phyloP scores from a whole-genome alignment of 1,284 basidiomycete species.

The Apiotrichum laibachii region DNA sequence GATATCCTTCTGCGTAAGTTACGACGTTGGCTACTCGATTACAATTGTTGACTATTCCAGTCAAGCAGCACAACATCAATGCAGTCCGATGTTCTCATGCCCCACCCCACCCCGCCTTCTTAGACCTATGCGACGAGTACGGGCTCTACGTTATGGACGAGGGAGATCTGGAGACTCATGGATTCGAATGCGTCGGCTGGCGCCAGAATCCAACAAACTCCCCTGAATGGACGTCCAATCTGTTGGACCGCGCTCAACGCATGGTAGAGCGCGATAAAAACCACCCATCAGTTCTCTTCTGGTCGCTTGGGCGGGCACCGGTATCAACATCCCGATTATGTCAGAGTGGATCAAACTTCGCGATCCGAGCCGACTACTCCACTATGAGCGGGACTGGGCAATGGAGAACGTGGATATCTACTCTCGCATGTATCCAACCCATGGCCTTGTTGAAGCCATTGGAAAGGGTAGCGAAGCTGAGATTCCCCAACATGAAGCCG shows the following conservation, averaged over 20 bases:
- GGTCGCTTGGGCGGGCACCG: conserved; percentile 25
- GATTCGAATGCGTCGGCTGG: conserved; percentile 25
- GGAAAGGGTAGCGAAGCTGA: conserved; percentile 13
- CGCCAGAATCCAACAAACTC: conserved; percentile 20
- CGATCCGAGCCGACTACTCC: conserved; percentile 25
- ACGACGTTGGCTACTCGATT: no score
- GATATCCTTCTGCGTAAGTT: conserved; percentile 28
- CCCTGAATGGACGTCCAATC: conserved; percentile 14
- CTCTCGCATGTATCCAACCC: conserved; percentile 25
- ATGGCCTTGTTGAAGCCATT: conserved; percentile 19
- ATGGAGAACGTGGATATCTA: conserved; percentile 27
- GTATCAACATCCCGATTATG: conserved; percentile 28
- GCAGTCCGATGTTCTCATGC: conserved; percentile 29
- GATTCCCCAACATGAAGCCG: neutral
- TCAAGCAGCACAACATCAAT: conserved; percentile 33
- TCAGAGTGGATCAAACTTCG: conserved; percentile 19
- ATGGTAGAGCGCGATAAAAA: conserved; percentile 34
- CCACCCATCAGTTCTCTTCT: conserved; percentile 28
- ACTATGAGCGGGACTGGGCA: conserved; percentile 28
- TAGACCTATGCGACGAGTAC: conserved; percentile 32
- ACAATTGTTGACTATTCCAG: no score
- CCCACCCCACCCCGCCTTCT: conserved; percentile 27
- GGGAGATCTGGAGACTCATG: conserved; percentile 31
- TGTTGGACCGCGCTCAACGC: conserved; percentile 22
- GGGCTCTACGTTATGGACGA: conserved; percentile 34